Conservation (phyloP, 1,284 basidiomycete genomes). For the Pholiota adiposa region DNA sequence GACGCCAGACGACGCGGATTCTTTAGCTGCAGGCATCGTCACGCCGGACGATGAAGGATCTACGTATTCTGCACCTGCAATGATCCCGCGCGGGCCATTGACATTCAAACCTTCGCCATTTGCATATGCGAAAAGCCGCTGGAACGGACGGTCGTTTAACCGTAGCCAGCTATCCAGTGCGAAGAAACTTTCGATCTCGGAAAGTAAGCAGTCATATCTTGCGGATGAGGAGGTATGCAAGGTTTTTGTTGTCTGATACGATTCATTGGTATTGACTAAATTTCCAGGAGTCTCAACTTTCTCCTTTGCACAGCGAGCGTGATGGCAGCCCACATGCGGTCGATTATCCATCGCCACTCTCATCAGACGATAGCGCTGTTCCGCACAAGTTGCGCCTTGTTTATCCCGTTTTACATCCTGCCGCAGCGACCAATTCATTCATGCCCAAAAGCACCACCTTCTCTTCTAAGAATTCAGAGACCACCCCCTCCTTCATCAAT, state of each 20-base stretch:
- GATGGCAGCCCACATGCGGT: conserved; percentile 26
- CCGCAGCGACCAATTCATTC: conserved; percentile 29
- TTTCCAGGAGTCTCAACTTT: no score
- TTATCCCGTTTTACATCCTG: conserved; percentile 28
- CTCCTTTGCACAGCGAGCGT: conserved; percentile 8
- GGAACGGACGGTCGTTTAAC: conserved; percentile 24
- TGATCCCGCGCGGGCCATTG: conserved; percentile 35
- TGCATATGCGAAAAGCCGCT: conserved; percentile 41
- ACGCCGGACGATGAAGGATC: conserved; percentile 23
- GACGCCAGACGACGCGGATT: conserved; percentile 51
- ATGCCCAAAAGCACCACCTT: conserved; percentile 42
- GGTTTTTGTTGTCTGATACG: not conserved
- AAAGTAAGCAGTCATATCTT: conserved; percentile 11
- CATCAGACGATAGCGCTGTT: conserved; percentile 28
- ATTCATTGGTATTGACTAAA: not conserved
- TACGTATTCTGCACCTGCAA: conserved; percentile 21
- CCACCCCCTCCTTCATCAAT: conserved; percentile 42
- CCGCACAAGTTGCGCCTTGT: conserved; percentile 26
- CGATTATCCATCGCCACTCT: conserved; percentile 25
- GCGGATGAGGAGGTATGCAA: conserved; percentile 31
- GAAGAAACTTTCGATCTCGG: not conserved
- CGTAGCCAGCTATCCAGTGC: not conserved
- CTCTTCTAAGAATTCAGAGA: conserved; percentile 21
- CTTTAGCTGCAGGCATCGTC: conserved; percentile 33
- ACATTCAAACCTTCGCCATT: conserved; percentile 44